Percentiles rank a stretch among this genome's conserved stretches.
phyloP scores from a whole-genome alignment of 1,284 basidiomycete species.

The Peniophora sp. region DNA sequence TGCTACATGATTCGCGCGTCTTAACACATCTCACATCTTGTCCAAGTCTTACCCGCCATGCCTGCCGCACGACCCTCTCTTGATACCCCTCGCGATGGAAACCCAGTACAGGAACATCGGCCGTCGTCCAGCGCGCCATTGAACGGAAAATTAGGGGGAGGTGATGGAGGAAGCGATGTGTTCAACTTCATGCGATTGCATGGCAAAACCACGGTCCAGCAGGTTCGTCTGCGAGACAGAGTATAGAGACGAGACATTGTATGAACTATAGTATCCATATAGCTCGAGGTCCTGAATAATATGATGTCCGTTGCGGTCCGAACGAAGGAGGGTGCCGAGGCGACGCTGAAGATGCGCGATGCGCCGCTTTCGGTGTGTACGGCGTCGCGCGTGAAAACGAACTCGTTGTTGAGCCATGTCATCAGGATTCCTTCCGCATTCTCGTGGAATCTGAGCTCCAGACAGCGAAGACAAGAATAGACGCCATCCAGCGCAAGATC shows the following conservation, averaged over 20 bases:
- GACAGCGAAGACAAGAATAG: slow-evolving; percentile 65
- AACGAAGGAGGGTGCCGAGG: slow-evolving; percentile 83
- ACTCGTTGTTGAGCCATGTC: slow-evolving; percentile 8
- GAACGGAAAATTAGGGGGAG: not conserved
- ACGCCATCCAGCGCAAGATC: slow-evolving; percentile 53
- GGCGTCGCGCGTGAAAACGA: slow-evolving; percentile 2
- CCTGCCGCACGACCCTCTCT: not conserved
- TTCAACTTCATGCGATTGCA: slow-evolving; percentile 32
- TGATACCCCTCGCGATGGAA: not conserved
- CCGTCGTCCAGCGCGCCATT: not conserved
- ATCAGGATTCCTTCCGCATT: slow-evolving; percentile 52
- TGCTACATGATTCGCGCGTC: too few species aligned
- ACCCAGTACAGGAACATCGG: not conserved
- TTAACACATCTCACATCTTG: too few species aligned
- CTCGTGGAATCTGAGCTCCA: slow-evolving; percentile 75
- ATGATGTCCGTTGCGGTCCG: slow-evolving; percentile 66
- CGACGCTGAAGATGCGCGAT: slow-evolving; percentile 57
- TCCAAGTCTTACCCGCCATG: too few species aligned
- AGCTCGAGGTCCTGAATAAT: slow-evolving; percentile 62
- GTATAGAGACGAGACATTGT: not conserved
- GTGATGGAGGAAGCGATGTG: slow-evolving; percentile 2
- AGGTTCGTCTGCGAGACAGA: slow-evolving; percentile 24
- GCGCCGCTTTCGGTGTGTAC: slow-evolving; percentile 38
- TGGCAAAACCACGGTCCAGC: slow-evolving; percentile 35
- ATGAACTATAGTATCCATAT: not conserved